Percentiles rank a stretch among this genome's conserved stretches.
Evolutionary conservation across 805 yeast species (phyloP).

Genomic region (Cyberlindnera americana): DNA sequence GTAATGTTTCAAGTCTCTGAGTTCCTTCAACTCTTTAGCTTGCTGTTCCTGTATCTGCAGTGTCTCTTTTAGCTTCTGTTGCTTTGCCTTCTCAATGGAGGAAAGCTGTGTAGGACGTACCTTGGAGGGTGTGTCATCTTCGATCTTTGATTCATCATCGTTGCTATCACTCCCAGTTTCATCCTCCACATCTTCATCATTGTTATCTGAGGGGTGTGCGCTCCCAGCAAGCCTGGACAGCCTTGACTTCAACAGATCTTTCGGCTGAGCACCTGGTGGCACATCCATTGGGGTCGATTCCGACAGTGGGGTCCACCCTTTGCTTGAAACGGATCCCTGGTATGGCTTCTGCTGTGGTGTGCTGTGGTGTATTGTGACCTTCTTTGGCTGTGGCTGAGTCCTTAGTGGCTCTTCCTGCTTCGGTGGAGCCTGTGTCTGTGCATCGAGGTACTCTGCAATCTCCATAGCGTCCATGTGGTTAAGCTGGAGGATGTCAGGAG

Average conservation of each 20-base stretch:
- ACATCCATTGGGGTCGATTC: conserved; percentile 26
- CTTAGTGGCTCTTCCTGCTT: neutral
- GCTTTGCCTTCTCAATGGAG: conserved; percentile 5
- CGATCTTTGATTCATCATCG: conserved; percentile 7
- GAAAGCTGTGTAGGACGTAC: conserved; percentile 7
- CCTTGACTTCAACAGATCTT: conserved; percentile 25
- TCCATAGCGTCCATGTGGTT: conserved; percentile 12
- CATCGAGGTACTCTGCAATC: conserved; percentile 20
- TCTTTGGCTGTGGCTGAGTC: neutral
- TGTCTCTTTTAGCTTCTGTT: conserved; percentile 4
- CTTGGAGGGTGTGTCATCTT: conserved; percentile 26
- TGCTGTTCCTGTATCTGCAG: conserved; percentile 1
- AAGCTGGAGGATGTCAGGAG: conserved; percentile 15
- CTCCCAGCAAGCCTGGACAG: conserved; percentile 22
- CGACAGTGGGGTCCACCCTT: conserved; percentile 25
- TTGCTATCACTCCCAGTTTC: conserved; percentile 12
- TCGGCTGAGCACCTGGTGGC: conserved; percentile 22
- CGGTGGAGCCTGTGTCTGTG: neutral
- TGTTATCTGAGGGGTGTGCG: conserved; percentile 8
- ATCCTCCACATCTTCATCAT: conserved; percentile 4
- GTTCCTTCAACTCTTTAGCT: conserved; percentile 18
- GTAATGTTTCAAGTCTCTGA: conserved; percentile 18
- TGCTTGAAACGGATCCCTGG: conserved; percentile 17
- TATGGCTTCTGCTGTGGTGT: conserved; percentile 1
- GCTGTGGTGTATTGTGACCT: neutral